Percentiles rank a stretch among this genome's conserved stretches.
These are phyloP conservation scores for Vicia faba DNA, from an alignment of 306 rosid species.

Conservation along the genomic window DNA sequence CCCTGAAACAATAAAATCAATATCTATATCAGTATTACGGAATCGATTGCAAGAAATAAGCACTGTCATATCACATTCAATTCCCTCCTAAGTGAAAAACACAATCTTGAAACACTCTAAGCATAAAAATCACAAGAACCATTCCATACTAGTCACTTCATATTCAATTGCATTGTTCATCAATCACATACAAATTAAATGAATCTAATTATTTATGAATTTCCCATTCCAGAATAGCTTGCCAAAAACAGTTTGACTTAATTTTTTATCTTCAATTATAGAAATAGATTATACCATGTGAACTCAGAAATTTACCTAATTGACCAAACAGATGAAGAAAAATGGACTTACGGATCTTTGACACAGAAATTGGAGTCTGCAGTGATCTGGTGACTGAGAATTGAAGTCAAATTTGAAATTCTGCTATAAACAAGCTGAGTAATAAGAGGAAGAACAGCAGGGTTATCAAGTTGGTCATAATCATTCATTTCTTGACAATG, in stretches of 20 bases:
- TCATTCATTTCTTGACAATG: slow-evolving; percentile 61
- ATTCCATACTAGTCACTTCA: too few species aligned
- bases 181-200: not conserved
- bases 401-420: slow-evolving; percentile 67
- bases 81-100: too few species aligned
- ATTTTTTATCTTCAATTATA: not conserved
- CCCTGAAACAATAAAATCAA: slow-evolving; percentile 54
- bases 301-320: not conserved
- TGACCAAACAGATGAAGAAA: not conserved
- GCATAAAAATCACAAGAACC: too few species aligned
- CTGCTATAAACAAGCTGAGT: slow-evolving; percentile 60
- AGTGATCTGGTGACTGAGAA: slow-evolving; percentile 55
- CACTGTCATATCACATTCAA: not conserved
- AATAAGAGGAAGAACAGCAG: slow-evolving; percentile 66
- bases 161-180: too few species aligned
- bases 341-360: slow-evolving; percentile 65
- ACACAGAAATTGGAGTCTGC: slow-evolving; percentile 69
- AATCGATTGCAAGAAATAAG: not conserved
- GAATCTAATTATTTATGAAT: not conserved
- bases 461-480: slow-evolving; percentile 55
- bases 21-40: slow-evolving; percentile 1
- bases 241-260: not conserved
- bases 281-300: not conserved
- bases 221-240: not conserved
- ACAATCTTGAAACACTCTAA: too few species aligned